A percentile compares a stretch with the other conserved stretches of the same genome.
Evolutionary conservation across 129 eudicot genomes (phyloP).

Genomic region (Oenanthe sinensis): DNA sequence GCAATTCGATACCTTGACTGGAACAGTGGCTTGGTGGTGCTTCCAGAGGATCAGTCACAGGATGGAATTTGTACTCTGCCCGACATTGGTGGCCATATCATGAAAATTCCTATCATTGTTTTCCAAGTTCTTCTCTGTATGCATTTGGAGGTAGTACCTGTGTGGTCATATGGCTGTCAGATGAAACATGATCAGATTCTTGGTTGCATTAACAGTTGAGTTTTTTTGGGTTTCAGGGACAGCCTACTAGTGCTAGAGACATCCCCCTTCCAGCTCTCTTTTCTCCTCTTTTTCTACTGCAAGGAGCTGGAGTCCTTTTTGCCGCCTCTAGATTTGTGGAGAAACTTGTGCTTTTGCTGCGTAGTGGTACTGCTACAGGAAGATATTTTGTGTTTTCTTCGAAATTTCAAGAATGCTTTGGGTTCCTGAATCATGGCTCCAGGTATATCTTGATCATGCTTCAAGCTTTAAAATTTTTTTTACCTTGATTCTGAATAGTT

Average conservation of each 20-base stretch:
- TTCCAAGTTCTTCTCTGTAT: conserved; percentile 90
- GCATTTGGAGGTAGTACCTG: conserved; percentile 65
- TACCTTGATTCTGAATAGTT: neutral
- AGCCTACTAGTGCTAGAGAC: conserved; percentile 57
- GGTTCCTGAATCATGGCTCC: conserved; percentile 81
- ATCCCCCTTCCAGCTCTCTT: conserved; percentile 63
- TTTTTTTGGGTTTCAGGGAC: conserved; percentile 50
- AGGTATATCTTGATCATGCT: conserved; percentile 31
- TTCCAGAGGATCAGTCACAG: conserved; percentile 53
- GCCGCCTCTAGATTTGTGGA: conserved; percentile 67
- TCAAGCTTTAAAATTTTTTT: neutral
- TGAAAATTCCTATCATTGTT: conserved; percentile 73
- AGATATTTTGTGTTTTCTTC: conserved; percentile 55
- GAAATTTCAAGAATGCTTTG: conserved; percentile 58
- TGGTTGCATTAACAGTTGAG: neutral
- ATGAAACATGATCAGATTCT: neutral
- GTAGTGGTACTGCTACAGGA: conserved; percentile 48
- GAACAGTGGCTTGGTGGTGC: conserved; percentile 74
- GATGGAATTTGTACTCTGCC: conserved; percentile 58
- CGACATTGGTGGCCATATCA: conserved; percentile 88
- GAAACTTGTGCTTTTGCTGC: conserved; percentile 56
- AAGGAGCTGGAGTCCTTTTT: conserved; percentile 77
- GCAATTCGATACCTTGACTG: conserved; percentile 75
- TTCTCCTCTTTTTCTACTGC: conserved; percentile 71
- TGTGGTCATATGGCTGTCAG: conserved; percentile 12